These are phyloP conservation scores for Leishmania gerbilli DNA, from an alignment of 208 protist species.

Conservation along the genomic window DNA sequence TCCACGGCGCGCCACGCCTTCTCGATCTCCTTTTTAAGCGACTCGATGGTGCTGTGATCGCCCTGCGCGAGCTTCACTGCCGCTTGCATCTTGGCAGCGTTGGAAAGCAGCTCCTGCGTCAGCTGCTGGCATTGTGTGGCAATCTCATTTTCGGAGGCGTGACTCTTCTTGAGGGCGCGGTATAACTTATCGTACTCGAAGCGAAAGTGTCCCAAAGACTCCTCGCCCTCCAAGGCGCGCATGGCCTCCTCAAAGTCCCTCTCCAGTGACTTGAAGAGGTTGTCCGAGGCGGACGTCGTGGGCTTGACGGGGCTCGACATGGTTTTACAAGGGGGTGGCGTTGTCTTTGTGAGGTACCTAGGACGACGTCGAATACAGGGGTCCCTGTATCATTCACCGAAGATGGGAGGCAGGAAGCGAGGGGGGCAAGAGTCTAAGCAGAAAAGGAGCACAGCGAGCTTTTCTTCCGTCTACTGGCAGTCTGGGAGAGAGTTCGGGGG, in stretches of 20 bases:
- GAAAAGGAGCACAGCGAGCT: neutral
- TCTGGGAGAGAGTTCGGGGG: neutral
- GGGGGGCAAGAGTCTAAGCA: neutral
- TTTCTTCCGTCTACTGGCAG: neutral
- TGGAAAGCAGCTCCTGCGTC: slow-evolving; percentile 96
- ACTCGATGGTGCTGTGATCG: slow-evolving; percentile 97
- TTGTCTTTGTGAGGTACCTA: neutral
- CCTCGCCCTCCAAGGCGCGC: slow-evolving; percentile 92
- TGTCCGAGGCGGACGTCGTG: slow-evolving; percentile 61
- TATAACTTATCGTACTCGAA: slow-evolving; percentile 98
- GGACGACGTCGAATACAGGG: neutral
- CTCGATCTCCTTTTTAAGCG: slow-evolving; percentile 97
- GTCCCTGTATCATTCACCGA: neutral
- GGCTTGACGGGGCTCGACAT: slow-evolving; percentile 49
- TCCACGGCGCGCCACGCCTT: slow-evolving; percentile 98
- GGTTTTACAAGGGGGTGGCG: neutral
- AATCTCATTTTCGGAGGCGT: slow-evolving; percentile 97
- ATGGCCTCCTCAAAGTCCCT: slow-evolving; percentile 95
- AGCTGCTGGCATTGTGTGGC: slow-evolving; percentile 96
- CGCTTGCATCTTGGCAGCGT: slow-evolving; percentile 97
- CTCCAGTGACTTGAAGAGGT: slow-evolving; percentile 90
- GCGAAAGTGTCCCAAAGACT: slow-evolving; percentile 94
- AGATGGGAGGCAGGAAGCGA: neutral
- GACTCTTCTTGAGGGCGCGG: slow-evolving; percentile 94
- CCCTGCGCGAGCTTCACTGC: slow-evolving; percentile 96